Evolutionary conservation across 306 rosid genomes (phyloP).

Genomic region (Parietaria judaica): DNA sequence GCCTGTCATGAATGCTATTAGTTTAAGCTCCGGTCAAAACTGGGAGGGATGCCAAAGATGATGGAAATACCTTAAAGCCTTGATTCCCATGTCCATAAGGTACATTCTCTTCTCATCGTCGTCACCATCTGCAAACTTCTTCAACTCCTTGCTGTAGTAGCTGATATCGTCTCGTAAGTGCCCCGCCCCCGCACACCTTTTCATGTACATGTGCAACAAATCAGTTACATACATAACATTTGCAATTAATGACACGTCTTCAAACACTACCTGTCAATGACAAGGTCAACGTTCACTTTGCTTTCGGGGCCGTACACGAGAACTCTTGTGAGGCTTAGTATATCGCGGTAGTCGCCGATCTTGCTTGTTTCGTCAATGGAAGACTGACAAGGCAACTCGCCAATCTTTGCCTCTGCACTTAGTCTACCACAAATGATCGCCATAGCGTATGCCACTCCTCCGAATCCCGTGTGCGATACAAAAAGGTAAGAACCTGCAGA

Average conservation of each 20-base stretch:
- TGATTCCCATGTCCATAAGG: conserved; percentile 70
- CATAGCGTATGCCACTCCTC: conserved; percentile 89
- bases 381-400: conserved; percentile 34
- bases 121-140: conserved; percentile 45
- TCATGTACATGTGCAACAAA: conserved; percentile 13
- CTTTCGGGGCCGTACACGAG: conserved; percentile 78
- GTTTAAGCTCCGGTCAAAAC: too few species aligned
- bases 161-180: conserved; percentile 79
- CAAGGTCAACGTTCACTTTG: conserved; percentile 72
- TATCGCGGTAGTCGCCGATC: conserved; percentile 89
- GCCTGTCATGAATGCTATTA: conserved; percentile 31
- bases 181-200: conserved; percentile 83
- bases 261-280: conserved; percentile 57
- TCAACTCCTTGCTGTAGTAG: conserved; percentile 54
- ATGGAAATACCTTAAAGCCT: conserved; percentile 59
- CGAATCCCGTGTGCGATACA: conserved; percentile 88
- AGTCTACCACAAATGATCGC: conserved; percentile 64
- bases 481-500: conserved; percentile 79
- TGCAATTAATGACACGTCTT: too few species aligned
- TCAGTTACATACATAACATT: too few species aligned
- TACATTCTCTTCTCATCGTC: conserved; percentile 65
- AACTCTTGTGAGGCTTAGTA: conserved; percentile 87
- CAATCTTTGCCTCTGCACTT: conserved; percentile 37
- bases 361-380: conserved; percentile 58
- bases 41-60: too few species aligned